These are phyloP conservation scores for Vitellaria paradoxa DNA, from an alignment of 179 eudicot species.

Conservation along the genomic window DNA sequence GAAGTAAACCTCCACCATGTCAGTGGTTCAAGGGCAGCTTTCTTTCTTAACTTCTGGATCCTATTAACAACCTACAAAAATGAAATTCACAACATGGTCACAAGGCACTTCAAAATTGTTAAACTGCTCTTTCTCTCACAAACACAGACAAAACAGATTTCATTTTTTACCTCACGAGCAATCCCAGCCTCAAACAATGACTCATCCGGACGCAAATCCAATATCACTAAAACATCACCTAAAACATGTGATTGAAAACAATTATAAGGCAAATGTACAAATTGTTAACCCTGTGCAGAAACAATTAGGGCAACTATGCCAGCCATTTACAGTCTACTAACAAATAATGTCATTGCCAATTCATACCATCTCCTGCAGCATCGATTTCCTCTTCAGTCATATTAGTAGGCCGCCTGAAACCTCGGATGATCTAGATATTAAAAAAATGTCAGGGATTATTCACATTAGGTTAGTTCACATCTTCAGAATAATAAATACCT, in stretches of 20 bases:
- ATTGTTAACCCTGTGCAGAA: background rate
- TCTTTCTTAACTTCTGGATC: constrained; percentile 87
- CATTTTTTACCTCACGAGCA: constrained; percentile 79
- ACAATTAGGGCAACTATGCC: no score
- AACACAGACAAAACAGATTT: background rate
- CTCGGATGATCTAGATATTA: constrained; percentile 55
- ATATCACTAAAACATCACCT: constrained; percentile 93
- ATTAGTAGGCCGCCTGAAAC: constrained; percentile 71
- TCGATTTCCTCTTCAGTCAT: constrained; percentile 70
- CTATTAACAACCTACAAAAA: constrained; percentile 76
- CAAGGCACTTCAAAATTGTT: background rate
- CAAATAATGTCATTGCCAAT: background rate
- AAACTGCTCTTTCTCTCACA: background rate
- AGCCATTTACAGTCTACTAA: background rate
- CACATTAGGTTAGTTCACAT: background rate
- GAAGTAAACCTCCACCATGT: constrained; percentile 79
- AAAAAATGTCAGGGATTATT: constrained; percentile 5
- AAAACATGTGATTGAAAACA: constrained; percentile 6
- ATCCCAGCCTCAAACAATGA: constrained; percentile 82
- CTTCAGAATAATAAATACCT: background rate
- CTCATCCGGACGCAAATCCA: constrained; percentile 81
- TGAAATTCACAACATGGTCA: background rate
- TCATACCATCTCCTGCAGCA: constrained; percentile 89
- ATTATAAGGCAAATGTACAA: background rate
- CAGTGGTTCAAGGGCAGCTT: constrained; percentile 89